Evolutionary conservation across 176 grass and related monocot species (phyloP), one percentile per base, ranked within the genome.

Genomic region (Aegilops speltoides): DNA sequence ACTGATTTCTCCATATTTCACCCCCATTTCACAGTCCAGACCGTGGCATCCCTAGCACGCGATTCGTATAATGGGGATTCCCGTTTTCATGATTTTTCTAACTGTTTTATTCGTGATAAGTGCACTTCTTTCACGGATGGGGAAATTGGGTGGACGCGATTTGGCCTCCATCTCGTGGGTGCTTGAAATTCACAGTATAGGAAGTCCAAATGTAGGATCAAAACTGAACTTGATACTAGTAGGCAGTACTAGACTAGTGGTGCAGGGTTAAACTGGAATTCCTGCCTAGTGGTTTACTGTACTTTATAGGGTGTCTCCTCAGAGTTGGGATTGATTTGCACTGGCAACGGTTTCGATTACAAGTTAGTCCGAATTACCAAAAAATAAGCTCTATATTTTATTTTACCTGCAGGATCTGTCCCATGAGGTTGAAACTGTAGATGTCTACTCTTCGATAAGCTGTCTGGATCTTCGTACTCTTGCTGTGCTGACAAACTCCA

Each of bases 401-500:
- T 33, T 12, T 31, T 76, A 7, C 15, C n/a, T 79, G 70, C 82
- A 88, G 68, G 87, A 57, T 82, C 32, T 64, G 3, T 28, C 25
- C 24, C 23, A 31, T 12, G 41, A 94, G 25, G 82, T 56, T 76
- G 73, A 36, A 73, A 64, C 72, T 67, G 82, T 93, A 41, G 64
- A 94, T 86, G 37, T 99, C 80, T 91, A 90, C 80, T 93, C 97
- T 66, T 99, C 88, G 92, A 90, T 76, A 69, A 86, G 80, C 23
- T 98, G 94, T 81, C 59, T 94, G 82, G 93, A 99, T 88, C 90
- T 94, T 79, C 86, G 82, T 56, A 60, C 80, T 76, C 76, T 99
- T 38, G 89, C 87, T 33, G 94, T 93, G 41, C 87, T 99, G 40
- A 78, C 90, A 81, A 99, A 99, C 75, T 96, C 97, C 43, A 93